A percentile compares a stretch with the other conserved stretches of the same genome.
These are phyloP conservation scores for Heterobasidion irregulare DNA, from an alignment of 1,284 basidiomycete genomes.

Conservation along the genomic window DNA sequence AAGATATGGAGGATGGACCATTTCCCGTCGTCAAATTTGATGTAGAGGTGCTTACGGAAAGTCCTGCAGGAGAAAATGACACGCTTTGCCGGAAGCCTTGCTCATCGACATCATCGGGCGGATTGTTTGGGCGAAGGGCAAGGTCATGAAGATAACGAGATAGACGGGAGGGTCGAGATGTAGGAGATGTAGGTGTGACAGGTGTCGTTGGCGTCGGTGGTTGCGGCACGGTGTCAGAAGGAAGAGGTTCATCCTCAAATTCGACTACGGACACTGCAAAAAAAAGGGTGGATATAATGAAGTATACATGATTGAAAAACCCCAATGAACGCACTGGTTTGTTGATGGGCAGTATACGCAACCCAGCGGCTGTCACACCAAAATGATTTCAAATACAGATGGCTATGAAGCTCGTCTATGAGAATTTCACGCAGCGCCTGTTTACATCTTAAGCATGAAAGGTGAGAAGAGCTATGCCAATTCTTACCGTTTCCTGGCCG, in stretches of 20 bases:
- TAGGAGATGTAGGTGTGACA: slow-evolving; percentile 15
- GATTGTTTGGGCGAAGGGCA: slow-evolving; percentile 71
- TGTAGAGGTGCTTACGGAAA: background rate
- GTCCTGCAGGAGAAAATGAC: slow-evolving; percentile 7
- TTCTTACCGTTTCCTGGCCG: slow-evolving; percentile 77
- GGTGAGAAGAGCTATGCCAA: slow-evolving; percentile 6
- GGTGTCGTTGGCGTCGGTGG: slow-evolving; percentile 27
- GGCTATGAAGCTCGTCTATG: slow-evolving; percentile 93
- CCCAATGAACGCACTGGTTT: slow-evolving; percentile 45
- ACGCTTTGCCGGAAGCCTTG: slow-evolving; percentile 28
- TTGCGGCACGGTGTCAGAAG: slow-evolving; percentile 18
- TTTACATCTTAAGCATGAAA: background rate
- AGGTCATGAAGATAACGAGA: slow-evolving; percentile 67
- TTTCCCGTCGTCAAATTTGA: slow-evolving; percentile 7
- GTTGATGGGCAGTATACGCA: slow-evolving; percentile 77
- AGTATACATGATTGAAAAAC: slow-evolving; percentile 1
- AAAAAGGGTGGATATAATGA: slow-evolving; percentile 5
- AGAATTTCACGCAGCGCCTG: slow-evolving; percentile 88
- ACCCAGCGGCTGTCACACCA: slow-evolving; percentile 95
- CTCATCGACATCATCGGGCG: slow-evolving; percentile 67
- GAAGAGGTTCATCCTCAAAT: slow-evolving; percentile 41
- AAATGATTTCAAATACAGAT: slow-evolving; percentile 96
- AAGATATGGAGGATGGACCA: slow-evolving; percentile 14
- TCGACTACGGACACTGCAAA: slow-evolving; percentile 46
- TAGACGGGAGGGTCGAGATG: slow-evolving; percentile 52